These are phyloP conservation scores for Penstemon barbatus DNA, from an alignment of 257 asterid species.

Conservation along the genomic window DNA sequence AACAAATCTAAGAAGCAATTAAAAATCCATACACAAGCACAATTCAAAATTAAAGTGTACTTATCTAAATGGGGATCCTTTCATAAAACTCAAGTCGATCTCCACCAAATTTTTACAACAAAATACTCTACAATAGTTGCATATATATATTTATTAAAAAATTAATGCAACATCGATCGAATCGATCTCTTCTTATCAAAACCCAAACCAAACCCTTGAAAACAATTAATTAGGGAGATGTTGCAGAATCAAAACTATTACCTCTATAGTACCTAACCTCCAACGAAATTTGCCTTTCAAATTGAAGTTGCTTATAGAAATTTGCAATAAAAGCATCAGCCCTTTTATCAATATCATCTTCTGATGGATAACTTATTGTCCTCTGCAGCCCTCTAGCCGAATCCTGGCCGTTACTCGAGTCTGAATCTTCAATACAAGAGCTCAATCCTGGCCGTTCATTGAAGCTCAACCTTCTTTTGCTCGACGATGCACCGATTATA, in stretches of 20 bases:
- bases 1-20: no score
- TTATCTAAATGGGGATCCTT: constrained; percentile 5
- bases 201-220: not conserved
- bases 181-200: not conserved
- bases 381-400: constrained; percentile 45
- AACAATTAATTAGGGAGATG: constrained; percentile 43
- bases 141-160: no score
- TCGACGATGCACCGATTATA: constrained; percentile 46
- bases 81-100: constrained; percentile 23
- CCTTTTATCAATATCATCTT: constrained; percentile 82
- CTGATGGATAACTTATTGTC: constrained; percentile 66
- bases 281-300: constrained; percentile 83
- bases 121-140: not conserved
- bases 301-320: constrained; percentile 58
- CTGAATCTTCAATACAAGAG: constrained; percentile 38
- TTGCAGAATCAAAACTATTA: constrained; percentile 52
- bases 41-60: not conserved
- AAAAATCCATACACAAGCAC: not conserved
- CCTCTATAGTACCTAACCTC: constrained; percentile 62
- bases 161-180: not conserved
- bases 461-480: constrained; percentile 62
- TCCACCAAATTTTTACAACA: not conserved
- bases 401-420: constrained; percentile 29
- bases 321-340: constrained; percentile 87
- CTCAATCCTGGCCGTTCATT: constrained; percentile 54